Conservation (phyloP, 208 protist species). For the Leishmania amazonensis region DNA sequence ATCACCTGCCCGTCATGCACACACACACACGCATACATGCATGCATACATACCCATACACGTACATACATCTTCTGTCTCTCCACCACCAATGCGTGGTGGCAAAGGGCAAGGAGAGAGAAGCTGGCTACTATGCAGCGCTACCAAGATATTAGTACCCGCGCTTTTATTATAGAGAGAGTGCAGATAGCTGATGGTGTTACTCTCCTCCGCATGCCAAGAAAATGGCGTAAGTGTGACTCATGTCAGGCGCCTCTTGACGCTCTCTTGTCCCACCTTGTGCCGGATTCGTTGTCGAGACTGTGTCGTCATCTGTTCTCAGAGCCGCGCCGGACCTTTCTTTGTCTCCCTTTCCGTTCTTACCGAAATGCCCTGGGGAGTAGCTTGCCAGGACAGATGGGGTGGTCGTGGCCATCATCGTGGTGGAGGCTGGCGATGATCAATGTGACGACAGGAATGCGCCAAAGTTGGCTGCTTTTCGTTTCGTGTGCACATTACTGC, state of each 20-base stretch:
- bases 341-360: background rate
- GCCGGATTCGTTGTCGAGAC: background rate
- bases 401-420: no score
- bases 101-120: background rate
- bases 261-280: background rate
- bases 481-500: background rate
- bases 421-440: background rate
- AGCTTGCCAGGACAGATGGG: background rate
- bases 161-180: no score
- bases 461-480: background rate
- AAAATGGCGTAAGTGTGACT: background rate
- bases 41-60: background rate
- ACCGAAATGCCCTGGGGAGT: background rate
- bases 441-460: background rate
- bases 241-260: background rate
- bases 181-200: background rate
- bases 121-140: background rate
- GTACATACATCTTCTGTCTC: background rate
- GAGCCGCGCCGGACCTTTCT: background rate
- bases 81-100: background rate
- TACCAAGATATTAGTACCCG: background rate
- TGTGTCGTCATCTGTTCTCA: background rate
- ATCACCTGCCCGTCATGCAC: background rate
- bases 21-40: slow-evolving; percentile 7
- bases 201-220: background rate